Evolutionary conservation across 108 stramenopile genomes (phyloP).

Genomic region (Parietichytrium sp.): DNA sequence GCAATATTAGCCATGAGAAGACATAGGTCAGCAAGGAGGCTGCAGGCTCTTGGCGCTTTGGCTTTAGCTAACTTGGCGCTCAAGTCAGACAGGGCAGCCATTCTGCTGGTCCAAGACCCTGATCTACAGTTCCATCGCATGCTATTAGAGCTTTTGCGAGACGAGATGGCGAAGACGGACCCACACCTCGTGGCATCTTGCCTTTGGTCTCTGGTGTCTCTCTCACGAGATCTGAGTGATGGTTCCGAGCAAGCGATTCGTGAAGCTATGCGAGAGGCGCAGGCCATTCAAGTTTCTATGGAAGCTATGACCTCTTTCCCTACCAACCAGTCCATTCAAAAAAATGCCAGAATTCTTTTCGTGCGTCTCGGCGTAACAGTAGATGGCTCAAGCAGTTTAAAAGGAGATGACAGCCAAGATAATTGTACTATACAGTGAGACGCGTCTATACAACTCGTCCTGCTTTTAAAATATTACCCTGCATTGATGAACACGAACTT

Average conservation of each 20-base stretch:
- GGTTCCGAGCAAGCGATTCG: neutral
- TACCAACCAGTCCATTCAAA: neutral
- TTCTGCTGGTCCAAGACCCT: neutral
- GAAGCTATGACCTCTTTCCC: neutral
- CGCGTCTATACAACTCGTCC: no score
- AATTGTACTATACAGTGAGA: no score
- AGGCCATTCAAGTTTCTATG: constrained; percentile 18
- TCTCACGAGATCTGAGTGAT: constrained; percentile 10
- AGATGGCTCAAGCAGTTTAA: no score
- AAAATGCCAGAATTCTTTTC: neutral
- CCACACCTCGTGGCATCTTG: neutral
- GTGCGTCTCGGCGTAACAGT: neutral
- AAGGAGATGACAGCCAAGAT: no score
- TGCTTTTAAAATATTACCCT: no score
- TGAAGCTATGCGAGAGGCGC: neutral
- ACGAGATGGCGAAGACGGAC: neutral
- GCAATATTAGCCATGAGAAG: neutral
- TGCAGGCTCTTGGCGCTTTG: neutral
- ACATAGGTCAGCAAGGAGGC: neutral
- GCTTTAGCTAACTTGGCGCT: constrained; percentile 9
- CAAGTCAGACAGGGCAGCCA: neutral
- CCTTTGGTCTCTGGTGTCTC: neutral
- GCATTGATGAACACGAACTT: no score
- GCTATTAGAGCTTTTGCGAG: neutral
- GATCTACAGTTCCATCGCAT: neutral